Evolutionary conservation across 1,139 yeast genomes (phyloP).

Genomic region (Yamadazyma dushanensis): DNA sequence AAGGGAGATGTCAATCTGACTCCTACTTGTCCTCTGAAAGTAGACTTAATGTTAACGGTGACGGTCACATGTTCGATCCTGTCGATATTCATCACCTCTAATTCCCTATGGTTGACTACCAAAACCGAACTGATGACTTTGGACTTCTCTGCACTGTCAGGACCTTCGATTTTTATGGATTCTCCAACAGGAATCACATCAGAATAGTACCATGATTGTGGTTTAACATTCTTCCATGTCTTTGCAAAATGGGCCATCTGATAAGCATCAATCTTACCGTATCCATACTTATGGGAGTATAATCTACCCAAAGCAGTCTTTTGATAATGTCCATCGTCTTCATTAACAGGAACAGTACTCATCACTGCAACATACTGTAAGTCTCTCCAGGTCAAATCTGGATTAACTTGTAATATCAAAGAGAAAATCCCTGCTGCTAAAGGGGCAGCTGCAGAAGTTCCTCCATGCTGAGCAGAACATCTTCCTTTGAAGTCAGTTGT

Average conservation of each 20-base stretch:
- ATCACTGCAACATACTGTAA: constrained; percentile 80
- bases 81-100: constrained; percentile 61
- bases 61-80: constrained; percentile 86
- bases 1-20: constrained; percentile 71
- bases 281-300: constrained; percentile 88
- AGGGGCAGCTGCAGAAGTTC: constrained; percentile 99
- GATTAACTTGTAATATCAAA: constrained; percentile 76
- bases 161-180: constrained; percentile 20
- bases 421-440: constrained; percentile 94
- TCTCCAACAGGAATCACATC: constrained; percentile 37
- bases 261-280: constrained; percentile 88
- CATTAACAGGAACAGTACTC: constrained; percentile 69
- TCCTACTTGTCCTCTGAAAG: constrained; percentile 68
- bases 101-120: constrained; percentile 47
- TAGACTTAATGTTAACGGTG: constrained; percentile 66
- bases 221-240: constrained; percentile 81
- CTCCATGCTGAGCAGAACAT: constrained; percentile 83
- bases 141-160: constrained; percentile 20
- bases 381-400: constrained; percentile 93
- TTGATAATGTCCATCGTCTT: constrained; percentile 72
- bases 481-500: constrained; percentile 80
- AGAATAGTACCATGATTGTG: constrained; percentile 80
- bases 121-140: constrained; percentile 42
- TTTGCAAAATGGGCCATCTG: constrained; percentile 71
- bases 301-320: constrained; percentile 55